Evolutionary conservation across 768 basidiomycete genomes (phyloP), one percentile per base, ranked within the genome.

Genomic region (Rhodotorula diobovata): DNA sequence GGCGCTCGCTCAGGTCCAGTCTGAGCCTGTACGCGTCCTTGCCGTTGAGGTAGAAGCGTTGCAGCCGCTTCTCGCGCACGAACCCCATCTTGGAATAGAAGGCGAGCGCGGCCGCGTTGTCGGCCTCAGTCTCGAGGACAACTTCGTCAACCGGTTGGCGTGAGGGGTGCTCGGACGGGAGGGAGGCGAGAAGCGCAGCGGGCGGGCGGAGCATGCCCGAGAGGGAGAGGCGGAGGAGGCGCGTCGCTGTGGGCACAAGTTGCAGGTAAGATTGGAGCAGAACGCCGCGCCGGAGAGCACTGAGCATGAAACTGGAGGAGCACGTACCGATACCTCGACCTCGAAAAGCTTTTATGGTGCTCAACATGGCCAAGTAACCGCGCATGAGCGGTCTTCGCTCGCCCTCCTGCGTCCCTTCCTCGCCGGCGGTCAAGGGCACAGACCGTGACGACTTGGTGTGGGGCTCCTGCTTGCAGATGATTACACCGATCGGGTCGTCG

Each of bases 311-410:
- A n/a, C n/a, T n/a, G n/a, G n/a, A n/a, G n/a, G n/a, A n/a, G n/a
- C n/a, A n/a, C n/a, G n/a, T n/a, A 93, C 93, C 92, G 79, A 98
- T 92, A 43, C 96, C 95, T 63, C 88, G 87, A 81, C 95, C 90
- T 48, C 95, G 84, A 86, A 88, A 96, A 50, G 83, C 81, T 80
- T 87, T 88, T 80, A 86, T 85, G 39, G 97, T 93, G 78, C 91
- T 92, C 66, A 98, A 86, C 96, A 98, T 98, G 48, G 94, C 96
- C 68, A 99, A 95, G 80, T 99, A 99, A 23, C 96, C 96, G 79
- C 96, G 82, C 79, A 93, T 91, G 18, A 86, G 83, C 50, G 66
- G 50, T n/a, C 66, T 32, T 41, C 45, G 32, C 20, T 20, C 45
- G 20, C 3, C 32, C 16, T 45, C 53, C 3, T 48, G 20, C 35